A percentile compares a stretch with the other conserved stretches of the same genome.
phyloP scores from a whole-genome alignment of 2,329 filamentous ascomycete genomes.

The Penicillium sumatraense region DNA sequence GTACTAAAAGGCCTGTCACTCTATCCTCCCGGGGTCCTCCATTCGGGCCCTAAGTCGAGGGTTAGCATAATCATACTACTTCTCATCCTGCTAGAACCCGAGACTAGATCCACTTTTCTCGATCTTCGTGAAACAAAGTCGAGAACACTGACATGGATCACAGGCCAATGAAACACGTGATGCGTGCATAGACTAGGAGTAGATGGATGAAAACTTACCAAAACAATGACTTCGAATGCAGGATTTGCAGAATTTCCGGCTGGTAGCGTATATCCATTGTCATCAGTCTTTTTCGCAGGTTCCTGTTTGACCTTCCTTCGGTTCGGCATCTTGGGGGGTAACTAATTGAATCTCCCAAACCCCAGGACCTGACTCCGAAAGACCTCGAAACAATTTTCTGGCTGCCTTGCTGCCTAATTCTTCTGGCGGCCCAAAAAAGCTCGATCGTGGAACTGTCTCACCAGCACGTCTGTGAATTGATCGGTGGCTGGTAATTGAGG shows the following conservation, averaged over 20 bases:
- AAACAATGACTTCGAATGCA: constrained; percentile 73
- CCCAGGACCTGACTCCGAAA: background rate
- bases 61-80: constrained; percentile 31
- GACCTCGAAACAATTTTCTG: background rate
- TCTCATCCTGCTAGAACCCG: constrained; percentile 23
- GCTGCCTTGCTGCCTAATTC: constrained; percentile 2
- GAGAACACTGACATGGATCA: background rate
- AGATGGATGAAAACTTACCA: constrained; percentile 60
- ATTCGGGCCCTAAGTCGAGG: constrained; percentile 73
- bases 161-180: constrained; percentile 6
- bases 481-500: background rate
- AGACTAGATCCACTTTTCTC: constrained; percentile 6
- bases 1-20: constrained; percentile 85
- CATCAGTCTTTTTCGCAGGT: background rate
- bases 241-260: constrained; percentile 36
- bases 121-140: background rate
- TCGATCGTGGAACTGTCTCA: constrained; percentile 6
- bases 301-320: background rate
- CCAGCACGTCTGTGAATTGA: constrained; percentile 2
- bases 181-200: constrained; percentile 9
- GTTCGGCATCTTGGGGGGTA: background rate
- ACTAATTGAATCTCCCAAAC: too few species aligned
- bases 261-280: background rate
- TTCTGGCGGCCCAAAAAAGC: background rate
- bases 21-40: constrained; percentile 91